These are phyloP conservation scores for Dissophora globulifera DNA, from an alignment of 192 early-diverging fungal genomes.

Conservation along the genomic window DNA sequence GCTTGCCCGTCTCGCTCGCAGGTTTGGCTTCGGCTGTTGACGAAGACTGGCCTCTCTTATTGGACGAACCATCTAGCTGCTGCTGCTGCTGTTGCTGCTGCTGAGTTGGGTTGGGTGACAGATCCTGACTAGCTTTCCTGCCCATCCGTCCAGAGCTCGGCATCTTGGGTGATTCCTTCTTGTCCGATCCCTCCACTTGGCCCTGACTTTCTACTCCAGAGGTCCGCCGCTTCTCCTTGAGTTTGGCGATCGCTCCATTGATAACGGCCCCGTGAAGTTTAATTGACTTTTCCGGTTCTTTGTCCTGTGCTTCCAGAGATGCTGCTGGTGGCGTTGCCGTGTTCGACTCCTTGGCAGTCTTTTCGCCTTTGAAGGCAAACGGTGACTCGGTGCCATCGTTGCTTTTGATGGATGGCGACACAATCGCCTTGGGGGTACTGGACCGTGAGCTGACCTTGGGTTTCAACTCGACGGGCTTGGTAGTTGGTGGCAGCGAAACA, in stretches of 20 bases:
- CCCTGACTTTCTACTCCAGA: slow-evolving; percentile 11
- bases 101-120: not conserved
- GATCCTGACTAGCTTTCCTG: slow-evolving; percentile 34
- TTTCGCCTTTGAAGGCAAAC: slow-evolving; percentile 9
- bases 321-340: not conserved
- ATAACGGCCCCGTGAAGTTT: slow-evolving; percentile 56
- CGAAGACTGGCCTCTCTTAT: slow-evolving; percentile 2
- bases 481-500: slow-evolving; percentile 13
- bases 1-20: not conserved
- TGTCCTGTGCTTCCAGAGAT: slow-evolving; percentile 31
- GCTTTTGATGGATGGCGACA: slow-evolving; percentile 16
- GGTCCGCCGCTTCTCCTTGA: slow-evolving; percentile 56
- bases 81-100: too few species aligned
- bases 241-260: slow-evolving; percentile 56
- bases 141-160: slow-evolving; percentile 20
- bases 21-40: not conserved
- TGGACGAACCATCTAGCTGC: not conserved
- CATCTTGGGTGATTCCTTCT: slow-evolving; percentile 31
- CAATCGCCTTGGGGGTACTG: slow-evolving; percentile 17
- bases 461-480: slow-evolving; percentile 8
- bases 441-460: slow-evolving; percentile 12
- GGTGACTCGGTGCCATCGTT: slow-evolving; percentile 18
- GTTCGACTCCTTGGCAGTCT: not conserved
- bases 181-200: slow-evolving; percentile 31
- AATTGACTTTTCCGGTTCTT: slow-evolving; percentile 40